A percentile compares a stretch with the other conserved stretches of the same genome.
These are phyloP conservation scores for Shiraia bambusicola DNA, from an alignment of 2,329 filamentous ascomycete species.

Conservation along the genomic window DNA sequence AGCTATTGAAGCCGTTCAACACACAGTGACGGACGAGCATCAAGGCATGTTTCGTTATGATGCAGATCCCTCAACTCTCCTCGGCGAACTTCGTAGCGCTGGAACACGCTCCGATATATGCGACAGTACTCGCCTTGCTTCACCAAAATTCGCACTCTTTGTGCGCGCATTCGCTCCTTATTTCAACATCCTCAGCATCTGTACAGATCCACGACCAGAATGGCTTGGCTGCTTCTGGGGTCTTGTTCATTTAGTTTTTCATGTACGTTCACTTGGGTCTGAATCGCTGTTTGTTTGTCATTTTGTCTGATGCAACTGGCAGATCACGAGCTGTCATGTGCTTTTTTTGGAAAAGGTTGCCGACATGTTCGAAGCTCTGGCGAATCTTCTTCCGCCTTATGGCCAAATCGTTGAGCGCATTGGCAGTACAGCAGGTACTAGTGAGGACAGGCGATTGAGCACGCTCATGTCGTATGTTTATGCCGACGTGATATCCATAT, in stretches of 20 bases:
- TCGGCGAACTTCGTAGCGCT: constrained; percentile 19
- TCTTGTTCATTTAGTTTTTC: constrained; percentile 22
- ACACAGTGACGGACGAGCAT: constrained; percentile 21
- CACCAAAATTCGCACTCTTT: constrained; percentile 24
- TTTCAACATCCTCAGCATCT: constrained; percentile 29
- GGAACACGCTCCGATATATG: constrained; percentile 10
- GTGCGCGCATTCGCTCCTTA: constrained; percentile 24
- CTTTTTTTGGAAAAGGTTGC: constrained; percentile 28
- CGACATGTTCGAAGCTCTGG: constrained; percentile 28
- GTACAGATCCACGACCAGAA: constrained; percentile 15
- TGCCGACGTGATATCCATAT: constrained; percentile 29
- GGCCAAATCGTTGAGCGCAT: constrained; percentile 18
- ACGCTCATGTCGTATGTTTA: constrained; percentile 30
- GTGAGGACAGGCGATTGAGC: constrained; percentile 12
- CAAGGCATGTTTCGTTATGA: constrained; percentile 15
- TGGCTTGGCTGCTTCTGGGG: constrained; percentile 31
- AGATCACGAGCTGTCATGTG: constrained; percentile 24
- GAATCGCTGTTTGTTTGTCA: background rate
- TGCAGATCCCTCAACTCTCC: constrained; percentile 14
- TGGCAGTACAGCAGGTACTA: constrained; percentile 2
- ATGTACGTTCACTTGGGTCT: constrained; percentile 16
- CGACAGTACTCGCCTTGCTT: constrained; percentile 11
- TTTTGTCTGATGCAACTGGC: background rate
- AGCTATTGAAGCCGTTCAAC: constrained; percentile 20
- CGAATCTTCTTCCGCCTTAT: constrained; percentile 25